Conservation (phyloP, 1,139 yeast genomes). For the Barnettozyma hawaiiensis region DNA sequence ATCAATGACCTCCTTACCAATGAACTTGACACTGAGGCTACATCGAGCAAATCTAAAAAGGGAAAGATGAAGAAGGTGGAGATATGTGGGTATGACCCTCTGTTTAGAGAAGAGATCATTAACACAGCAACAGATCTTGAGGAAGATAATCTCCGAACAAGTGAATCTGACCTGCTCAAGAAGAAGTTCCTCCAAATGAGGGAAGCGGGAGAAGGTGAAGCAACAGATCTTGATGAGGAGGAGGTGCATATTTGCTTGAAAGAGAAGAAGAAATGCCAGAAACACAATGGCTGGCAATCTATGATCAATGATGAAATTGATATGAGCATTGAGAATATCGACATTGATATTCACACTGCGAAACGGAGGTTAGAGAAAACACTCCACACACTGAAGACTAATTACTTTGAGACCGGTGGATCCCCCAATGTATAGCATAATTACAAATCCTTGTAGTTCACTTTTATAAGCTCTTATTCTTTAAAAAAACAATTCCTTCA, state of each 20-base stretch:
- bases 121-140: neutral
- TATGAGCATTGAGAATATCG: conserved; percentile 33
- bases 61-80: conserved; percentile 20
- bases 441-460: conserved; percentile 6
- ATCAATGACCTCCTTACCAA: conserved; percentile 24
- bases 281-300: conserved; percentile 64
- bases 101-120: conserved; percentile 23
- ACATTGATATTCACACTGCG: conserved; percentile 26
- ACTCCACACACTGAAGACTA: conserved; percentile 35
- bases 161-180: conserved; percentile 16
- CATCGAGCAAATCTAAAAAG: conserved; percentile 9
- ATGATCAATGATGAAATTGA: conserved; percentile 42
- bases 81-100: conserved; percentile 29
- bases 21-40: conserved; percentile 3
- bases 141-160: conserved; percentile 16
- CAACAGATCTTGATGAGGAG: neutral
- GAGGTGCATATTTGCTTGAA: conserved; percentile 39
- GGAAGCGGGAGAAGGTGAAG: conserved; percentile 4
- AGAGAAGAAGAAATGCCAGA: conserved; percentile 62
- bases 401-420: conserved; percentile 28
- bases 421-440: neutral
- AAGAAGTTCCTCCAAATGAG: conserved; percentile 11
- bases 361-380: conserved; percentile 28
- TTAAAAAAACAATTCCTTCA: neutral
- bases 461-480: neutral